Evolutionary conservation across 345 rosid species (phyloP), one percentile per base, ranked within the genome.

Genomic region (Pugionium dolabratum): DNA sequence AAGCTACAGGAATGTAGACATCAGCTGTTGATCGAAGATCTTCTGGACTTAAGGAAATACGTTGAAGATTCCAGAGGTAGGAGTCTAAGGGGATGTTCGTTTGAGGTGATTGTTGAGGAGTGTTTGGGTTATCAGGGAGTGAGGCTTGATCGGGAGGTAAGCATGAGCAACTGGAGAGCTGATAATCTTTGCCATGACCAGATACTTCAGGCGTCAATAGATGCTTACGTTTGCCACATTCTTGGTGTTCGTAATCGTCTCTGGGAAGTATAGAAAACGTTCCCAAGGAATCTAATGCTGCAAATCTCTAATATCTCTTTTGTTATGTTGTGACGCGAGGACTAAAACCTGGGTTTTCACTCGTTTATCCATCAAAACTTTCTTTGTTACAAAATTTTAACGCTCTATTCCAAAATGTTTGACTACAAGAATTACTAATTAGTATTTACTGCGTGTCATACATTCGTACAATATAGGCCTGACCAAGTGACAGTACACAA

Each of bases 91-190:
- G 0, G 39, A 28, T 64, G 54, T 35, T 75, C 78, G 35, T 46
- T 70, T 28, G 82, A 32, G 71, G 25, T 0, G 68, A 78, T 76
- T 7, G 82, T 73, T 64, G 66, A 72, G 51, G 62, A 44, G 37
- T 56, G 67, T 40, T 25, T 81, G 73, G 82, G 75, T 1, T 66
- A 28, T 9, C 0, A 3, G 6, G 76, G 80, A 18, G 78, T 78
- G 56, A 31, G 39, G 4, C 48, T 72, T 32, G 72, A 75, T 7
- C 43, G 10, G 9, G 4, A 6, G 11, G 50, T 78, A 27, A 75
- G 84, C 41, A 72, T 1, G 74, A 78, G 82, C 34, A 47, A 70
- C 9, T 81, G 85, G 85, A 57, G 71, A 2, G 70, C 18, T 7
- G 1, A 32, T 0, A 2, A 49, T 5, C 84, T 80, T n/a, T 1